Evolutionary conservation across 352 stramenopile species (phyloP).

Genomic region (Pythium periplocum): DNA sequence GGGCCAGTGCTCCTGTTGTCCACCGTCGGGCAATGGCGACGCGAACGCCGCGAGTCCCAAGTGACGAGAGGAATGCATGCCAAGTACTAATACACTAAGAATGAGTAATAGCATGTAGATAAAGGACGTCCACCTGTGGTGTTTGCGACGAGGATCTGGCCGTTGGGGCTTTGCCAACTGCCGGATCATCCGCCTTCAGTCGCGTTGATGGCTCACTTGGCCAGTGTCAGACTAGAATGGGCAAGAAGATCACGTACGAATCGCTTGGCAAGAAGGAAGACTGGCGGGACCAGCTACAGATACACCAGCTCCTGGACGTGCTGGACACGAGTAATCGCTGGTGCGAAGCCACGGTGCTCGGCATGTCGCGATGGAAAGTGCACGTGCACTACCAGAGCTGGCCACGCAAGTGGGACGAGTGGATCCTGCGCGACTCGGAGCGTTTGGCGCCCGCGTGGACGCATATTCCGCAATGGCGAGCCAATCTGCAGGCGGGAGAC

Average conservation of each 20-base stretch:
- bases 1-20: conserved; percentile 16
- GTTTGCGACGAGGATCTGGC: not conserved
- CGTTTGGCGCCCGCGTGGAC: conserved; percentile 90
- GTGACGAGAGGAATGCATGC: not conserved
- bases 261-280: not conserved
- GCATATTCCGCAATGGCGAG: conserved; percentile 56
- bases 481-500: conserved; percentile 39
- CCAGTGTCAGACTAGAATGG: not conserved
- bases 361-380: conserved; percentile 28
- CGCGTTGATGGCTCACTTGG: not conserved
- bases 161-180: not conserved
- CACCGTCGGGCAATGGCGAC: conserved; percentile 1
- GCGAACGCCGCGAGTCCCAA: not conserved
- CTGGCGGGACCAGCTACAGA: conserved; percentile 47
- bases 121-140: too few relatives aligned
- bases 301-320: conserved; percentile 55
- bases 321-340: conserved; percentile 61
- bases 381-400: conserved; percentile 97
- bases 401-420: conserved; percentile 95
- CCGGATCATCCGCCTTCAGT: not conserved
- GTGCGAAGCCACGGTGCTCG: conserved; percentile 58
- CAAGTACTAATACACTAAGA: too few relatives aligned
- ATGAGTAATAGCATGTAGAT: not conserved
- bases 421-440: conserved; percentile 87
- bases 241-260: not conserved